These are phyloP conservation scores for Apiotrichum porosum DNA, from an alignment of 1,284 basidiomycete genomes.

Conservation along the genomic window DNA sequence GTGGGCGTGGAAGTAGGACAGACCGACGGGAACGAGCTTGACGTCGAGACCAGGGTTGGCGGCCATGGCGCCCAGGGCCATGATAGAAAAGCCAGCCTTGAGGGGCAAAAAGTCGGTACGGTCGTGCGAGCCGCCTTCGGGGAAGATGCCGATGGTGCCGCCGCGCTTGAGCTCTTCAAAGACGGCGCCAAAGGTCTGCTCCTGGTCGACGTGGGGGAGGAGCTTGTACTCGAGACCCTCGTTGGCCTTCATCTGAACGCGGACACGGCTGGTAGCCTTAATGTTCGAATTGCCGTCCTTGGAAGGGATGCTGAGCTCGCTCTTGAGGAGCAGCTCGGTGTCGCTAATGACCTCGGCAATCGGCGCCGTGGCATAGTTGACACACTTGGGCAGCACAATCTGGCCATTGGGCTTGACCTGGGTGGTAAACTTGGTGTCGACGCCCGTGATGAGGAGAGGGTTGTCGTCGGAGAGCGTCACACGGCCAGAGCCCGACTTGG, in stretches of 20 bases:
- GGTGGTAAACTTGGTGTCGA: constrained; percentile 68
- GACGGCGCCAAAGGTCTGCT: constrained; percentile 90
- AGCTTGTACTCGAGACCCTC: constrained; percentile 68
- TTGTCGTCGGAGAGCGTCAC: constrained; percentile 70
- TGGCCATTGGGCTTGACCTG: constrained; percentile 79
- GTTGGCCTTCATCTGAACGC: constrained; percentile 53
- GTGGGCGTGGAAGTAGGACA: constrained; percentile 94
- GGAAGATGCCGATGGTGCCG: constrained; percentile 91
- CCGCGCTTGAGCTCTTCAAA: constrained; percentile 82
- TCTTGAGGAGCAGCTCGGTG: constrained; percentile 73
- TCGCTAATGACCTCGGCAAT: constrained; percentile 87
- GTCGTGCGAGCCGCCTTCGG: constrained; percentile 96
- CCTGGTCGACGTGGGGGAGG: constrained; percentile 82
- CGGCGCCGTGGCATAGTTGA: constrained; percentile 74
- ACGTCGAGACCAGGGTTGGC: constrained; percentile 79
- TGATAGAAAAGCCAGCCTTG: constrained; percentile 92
- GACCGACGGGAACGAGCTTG: constrained; percentile 88
- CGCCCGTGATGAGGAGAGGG: constrained; percentile 71
- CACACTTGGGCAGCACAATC: constrained; percentile 78
- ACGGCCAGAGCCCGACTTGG: constrained; percentile 70
- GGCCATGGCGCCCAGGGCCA: constrained; percentile 97
- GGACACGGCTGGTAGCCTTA: constrained; percentile 65
- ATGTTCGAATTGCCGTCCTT: constrained; percentile 56
- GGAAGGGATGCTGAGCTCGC: constrained; percentile 61
- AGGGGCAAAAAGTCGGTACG: constrained; percentile 88